Conservation (phyloP, 1,139 yeast genomes). For the Kodamaea arcana region DNA sequence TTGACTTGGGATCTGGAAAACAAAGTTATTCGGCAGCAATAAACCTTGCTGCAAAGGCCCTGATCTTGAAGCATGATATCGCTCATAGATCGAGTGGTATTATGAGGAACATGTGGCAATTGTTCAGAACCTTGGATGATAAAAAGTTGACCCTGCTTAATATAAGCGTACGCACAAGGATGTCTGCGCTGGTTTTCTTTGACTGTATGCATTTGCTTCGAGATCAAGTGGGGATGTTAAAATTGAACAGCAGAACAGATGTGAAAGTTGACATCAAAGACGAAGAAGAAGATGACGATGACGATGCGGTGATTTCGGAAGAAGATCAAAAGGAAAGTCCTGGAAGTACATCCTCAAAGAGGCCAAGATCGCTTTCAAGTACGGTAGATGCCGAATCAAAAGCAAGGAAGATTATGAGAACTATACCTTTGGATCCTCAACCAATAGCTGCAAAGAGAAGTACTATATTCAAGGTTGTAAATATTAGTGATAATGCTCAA, state of each 20-base stretch:
- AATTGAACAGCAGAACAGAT: conserved; percentile 39
- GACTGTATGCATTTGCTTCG: conserved; percentile 82
- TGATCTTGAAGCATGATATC: conserved; percentile 86
- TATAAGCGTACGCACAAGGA: conserved; percentile 69
- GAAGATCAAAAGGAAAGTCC: conserved; percentile 30
- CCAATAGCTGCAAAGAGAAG: conserved; percentile 54
- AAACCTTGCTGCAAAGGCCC: conserved; percentile 67
- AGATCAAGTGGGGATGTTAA: conserved; percentile 82
- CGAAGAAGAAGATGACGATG: conserved; percentile 22
- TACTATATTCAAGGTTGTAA: conserved; percentile 38
- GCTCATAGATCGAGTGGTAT: conserved; percentile 91
- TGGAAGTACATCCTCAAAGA: conserved; percentile 34
- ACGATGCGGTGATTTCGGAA: conserved; percentile 25
- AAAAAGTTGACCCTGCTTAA: conserved; percentile 33
- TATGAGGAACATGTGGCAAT: conserved; percentile 91
- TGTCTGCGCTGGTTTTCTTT: conserved; percentile 90
- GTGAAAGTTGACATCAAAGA: conserved; percentile 12
- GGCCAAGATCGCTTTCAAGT: conserved; percentile 48
- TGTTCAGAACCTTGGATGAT: conserved; percentile 58
- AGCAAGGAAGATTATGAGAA: conserved; percentile 68
- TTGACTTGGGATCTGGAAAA: conserved; percentile 73
- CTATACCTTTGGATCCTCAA: conserved; percentile 78
- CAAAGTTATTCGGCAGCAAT: conserved; percentile 69
- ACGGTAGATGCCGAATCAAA: conserved; percentile 61
- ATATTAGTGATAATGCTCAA: conserved; percentile 2